Percentiles rank a stretch among this genome's conserved stretches.
Conservation (phyloP, 257 asterid species). For the Forsythia suspensa region DNA sequence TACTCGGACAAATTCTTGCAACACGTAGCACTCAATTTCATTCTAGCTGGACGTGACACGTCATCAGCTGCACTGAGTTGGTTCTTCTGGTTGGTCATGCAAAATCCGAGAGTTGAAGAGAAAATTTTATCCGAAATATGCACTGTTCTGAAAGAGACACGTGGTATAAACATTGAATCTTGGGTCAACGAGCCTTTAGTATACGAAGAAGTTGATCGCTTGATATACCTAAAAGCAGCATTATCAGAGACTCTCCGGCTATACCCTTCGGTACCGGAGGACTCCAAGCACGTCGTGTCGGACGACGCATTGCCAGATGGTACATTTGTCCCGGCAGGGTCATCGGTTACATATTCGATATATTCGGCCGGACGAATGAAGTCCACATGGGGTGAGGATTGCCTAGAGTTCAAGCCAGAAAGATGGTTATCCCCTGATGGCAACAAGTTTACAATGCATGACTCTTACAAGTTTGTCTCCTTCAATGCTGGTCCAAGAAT, state of each 20-base stretch:
- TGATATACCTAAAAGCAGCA: slow-evolving; percentile 76
- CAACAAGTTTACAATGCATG: slow-evolving; percentile 60
- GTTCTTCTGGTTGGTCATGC: slow-evolving; percentile 85
- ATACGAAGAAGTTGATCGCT: slow-evolving; percentile 71
- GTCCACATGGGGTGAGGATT: slow-evolving; percentile 85
- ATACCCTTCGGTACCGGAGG: slow-evolving; percentile 95
- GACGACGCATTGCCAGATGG: slow-evolving; percentile 87
- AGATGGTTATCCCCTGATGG: slow-evolving; percentile 63
- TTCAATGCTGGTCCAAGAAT: slow-evolving; percentile 92
- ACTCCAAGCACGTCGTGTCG: slow-evolving; percentile 75
- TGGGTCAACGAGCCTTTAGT: slow-evolving; percentile 66
- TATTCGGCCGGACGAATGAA: slow-evolving; percentile 89
- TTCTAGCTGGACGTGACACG: slow-evolving; percentile 96
- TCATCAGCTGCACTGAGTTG: slow-evolving; percentile 90
- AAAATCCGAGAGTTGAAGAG: slow-evolving; percentile 61
- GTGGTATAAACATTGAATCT: slow-evolving; percentile 44
- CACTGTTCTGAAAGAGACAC: slow-evolving; percentile 59
- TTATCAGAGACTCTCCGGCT: slow-evolving; percentile 76
- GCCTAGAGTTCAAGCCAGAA: slow-evolving; percentile 76
- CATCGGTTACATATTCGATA: slow-evolving; percentile 80
- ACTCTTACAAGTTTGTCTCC: slow-evolving; percentile 73
- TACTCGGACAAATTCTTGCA: slow-evolving; percentile 68
- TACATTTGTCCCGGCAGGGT: slow-evolving; percentile 83
- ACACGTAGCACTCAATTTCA: slow-evolving; percentile 89
- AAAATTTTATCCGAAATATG: slow-evolving; percentile 61